Evolutionary conservation across 345 rosid species (phyloP).

Genomic region (Syzygium aqueum): DNA sequence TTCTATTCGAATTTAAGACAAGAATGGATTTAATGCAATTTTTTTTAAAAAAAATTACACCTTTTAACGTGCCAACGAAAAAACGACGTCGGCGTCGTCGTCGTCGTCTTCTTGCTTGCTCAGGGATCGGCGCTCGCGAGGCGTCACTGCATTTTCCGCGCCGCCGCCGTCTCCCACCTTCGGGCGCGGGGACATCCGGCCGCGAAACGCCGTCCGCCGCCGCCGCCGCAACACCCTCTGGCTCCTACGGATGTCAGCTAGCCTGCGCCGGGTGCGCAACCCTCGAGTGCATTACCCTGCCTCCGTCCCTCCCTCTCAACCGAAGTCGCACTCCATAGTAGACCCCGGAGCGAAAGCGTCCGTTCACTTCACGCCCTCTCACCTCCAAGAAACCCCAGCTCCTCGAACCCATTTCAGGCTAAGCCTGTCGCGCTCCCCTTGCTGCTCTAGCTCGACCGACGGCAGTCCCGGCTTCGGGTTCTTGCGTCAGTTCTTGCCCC

Average conservation of each 20-base stretch:
- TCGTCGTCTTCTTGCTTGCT: neutral
- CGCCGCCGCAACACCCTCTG: neutral
- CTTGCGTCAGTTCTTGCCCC: constrained; percentile 39
- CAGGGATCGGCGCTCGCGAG: neutral
- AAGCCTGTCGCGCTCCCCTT: neutral
- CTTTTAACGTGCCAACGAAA: neutral
- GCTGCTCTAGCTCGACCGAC: neutral
- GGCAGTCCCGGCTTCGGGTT: constrained; percentile 1
- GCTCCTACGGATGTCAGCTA: constrained; percentile 17
- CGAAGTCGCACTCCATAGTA: neutral
- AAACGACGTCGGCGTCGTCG: neutral
- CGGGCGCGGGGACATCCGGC: neutral
- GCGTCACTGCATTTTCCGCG: neutral
- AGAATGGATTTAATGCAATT: neutral
- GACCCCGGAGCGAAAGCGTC: neutral
- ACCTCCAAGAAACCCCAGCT: neutral
- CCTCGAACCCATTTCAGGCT: neutral
- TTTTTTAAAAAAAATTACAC: neutral
- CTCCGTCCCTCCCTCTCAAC: constrained; percentile 1
- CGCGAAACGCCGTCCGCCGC: neutral
- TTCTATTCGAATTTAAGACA: neutral
- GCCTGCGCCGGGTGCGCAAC: constrained; percentile 14
- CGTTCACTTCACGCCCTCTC: neutral
- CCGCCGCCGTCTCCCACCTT: neutral
- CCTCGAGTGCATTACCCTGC: neutral